Base-by-base conservation (phyloP, 768 basidiomycete species). In the Trametes cingulata region DNA sequence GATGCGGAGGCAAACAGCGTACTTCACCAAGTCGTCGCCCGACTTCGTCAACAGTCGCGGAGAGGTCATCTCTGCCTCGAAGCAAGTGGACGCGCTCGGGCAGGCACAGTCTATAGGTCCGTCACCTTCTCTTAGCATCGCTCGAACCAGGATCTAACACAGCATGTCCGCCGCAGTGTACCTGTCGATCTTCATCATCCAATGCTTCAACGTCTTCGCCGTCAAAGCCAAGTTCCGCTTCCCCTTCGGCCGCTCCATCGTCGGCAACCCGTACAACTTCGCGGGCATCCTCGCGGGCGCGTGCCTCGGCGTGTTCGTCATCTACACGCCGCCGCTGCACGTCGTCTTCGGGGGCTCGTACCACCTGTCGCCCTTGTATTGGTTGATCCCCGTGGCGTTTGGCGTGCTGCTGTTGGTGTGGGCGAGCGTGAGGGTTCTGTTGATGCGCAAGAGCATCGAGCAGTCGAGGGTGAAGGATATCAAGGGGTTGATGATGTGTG, bases 121-220 rank as follows among this genome's bases (percentile, higher is more conserved):
- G 75, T 63, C 27, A 5, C 45, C 24, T 7, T 48, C 6, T n/a
- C 14, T 37, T 37, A 14, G 7, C 13, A 14, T 40, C 14, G 14
- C 6, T n/a, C 14, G 39, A 15, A 14, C 39, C 6, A n/a, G n/a
- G 6, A 40, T 40, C 14, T 40, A 13, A 40, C 35, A 10, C 5
- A 51, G 22, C 7, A 7, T 24, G 22, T 8, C 36, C 12, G 19
- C 2, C 45, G 1, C 41, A 79, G 81, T 84, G 39, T 87, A 86
- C 67, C 75, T 87, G n/a, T 83, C 83, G 3, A 77, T 88, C 35
- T 87, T 87, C 75, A 85, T 87, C 63, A 79, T 76, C 15, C 86
- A 87, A 68, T 87, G 85, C 69, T 87, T 86, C 76, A 87, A 87
- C 65, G 85, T 87, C 29, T 87, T 85, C 63, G 85, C 85, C 0